phyloP scores from a whole-genome alignment of 164 flowering plant genomes.

The Vitis rupestris region DNA sequence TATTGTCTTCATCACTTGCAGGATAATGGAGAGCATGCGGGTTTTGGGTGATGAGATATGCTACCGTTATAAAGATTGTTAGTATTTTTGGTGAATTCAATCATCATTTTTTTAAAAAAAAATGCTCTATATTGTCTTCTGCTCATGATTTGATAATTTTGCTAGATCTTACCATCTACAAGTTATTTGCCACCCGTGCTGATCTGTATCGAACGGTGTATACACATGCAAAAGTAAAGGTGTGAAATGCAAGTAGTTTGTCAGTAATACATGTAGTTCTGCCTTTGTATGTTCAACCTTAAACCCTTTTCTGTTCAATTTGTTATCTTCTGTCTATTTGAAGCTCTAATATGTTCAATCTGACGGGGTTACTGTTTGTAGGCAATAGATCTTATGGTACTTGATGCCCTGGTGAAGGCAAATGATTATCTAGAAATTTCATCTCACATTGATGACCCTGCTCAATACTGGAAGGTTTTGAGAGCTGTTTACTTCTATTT shows the following conservation, averaged over 20 bases:
- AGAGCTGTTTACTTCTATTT: background rate
- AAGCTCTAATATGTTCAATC: background rate
- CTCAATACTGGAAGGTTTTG: constrained; percentile 85
- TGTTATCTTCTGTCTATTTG: background rate
- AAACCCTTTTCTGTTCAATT: background rate
- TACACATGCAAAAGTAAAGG: constrained; percentile 96
- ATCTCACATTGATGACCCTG: constrained; percentile 61
- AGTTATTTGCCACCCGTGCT: constrained; percentile 81
- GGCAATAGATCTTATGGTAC: constrained; percentile 94
- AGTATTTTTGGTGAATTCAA: constrained; percentile 28
- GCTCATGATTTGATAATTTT: constrained; percentile 17
- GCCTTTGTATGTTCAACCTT: background rate
- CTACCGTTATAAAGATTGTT: constrained; percentile 86
- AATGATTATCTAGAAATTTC: constrained; percentile 55
- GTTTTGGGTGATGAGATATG: constrained; percentile 93
- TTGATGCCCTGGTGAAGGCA: constrained; percentile 80
- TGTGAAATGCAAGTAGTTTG: constrained; percentile 11
- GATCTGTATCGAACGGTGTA: constrained; percentile 85
- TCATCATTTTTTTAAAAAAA: background rate
- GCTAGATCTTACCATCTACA: constrained; percentile 72
- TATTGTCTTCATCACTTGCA: constrained; percentile 24
- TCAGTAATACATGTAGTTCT: background rate
- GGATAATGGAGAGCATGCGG: constrained; percentile 89
- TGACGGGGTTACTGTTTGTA: constrained; percentile 20
- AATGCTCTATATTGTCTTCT: constrained; percentile 1